Conservation (phyloP, 345 rosid species). For the Eucalyptus polybractea region DNA sequence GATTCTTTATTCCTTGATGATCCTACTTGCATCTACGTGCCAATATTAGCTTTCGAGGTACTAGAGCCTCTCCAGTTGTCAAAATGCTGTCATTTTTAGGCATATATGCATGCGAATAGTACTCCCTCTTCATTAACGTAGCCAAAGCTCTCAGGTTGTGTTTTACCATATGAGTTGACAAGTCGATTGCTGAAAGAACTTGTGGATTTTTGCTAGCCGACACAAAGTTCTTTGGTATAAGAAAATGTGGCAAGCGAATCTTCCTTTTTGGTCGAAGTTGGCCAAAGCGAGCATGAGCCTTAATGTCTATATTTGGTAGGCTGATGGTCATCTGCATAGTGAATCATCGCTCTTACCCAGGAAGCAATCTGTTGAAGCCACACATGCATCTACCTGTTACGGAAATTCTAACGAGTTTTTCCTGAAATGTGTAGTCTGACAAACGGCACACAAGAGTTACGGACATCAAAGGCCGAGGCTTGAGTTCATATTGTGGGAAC, state of each 20-base stretch:
- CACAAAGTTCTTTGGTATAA: background rate
- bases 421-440: background rate
- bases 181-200: background rate
- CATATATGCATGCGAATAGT: background rate
- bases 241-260: background rate
- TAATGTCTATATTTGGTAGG: background rate
- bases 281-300: background rate
- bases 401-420: background rate
- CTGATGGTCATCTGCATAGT: background rate
- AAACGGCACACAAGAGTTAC: background rate
- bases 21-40: background rate
- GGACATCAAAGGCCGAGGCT: background rate
- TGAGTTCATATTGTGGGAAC: background rate
- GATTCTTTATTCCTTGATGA: slow-evolving; percentile 23
- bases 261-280: background rate
- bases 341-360: background rate
- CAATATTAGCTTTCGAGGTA: background rate
- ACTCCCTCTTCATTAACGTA: background rate
- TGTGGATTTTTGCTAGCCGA: background rate
- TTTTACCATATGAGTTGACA: background rate
- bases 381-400: background rate
- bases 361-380: background rate
- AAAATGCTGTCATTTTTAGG: background rate
- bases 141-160: background rate
- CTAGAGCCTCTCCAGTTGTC: background rate